A percentile compares a stretch with the other conserved stretches of the same genome.
phyloP scores from a whole-genome alignment of 192 early-diverging fungal genomes.

The Lobosporangium transversale region DNA sequence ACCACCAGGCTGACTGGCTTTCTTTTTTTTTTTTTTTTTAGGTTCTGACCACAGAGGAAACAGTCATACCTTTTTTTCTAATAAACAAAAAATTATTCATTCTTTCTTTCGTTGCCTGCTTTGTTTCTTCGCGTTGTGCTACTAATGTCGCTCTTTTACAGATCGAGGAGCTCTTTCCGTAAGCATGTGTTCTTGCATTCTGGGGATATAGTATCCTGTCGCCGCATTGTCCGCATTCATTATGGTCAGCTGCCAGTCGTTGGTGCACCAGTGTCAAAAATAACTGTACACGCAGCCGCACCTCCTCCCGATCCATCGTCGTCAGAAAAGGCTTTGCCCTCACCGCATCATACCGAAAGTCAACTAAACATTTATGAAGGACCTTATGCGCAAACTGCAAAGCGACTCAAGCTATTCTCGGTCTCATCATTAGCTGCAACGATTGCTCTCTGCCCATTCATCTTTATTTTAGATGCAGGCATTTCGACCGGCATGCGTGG shows the following conservation, averaged over 20 bases:
- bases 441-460: conserved; percentile 60
- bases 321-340: conserved; percentile 1
- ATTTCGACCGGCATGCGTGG: conserved; percentile 57
- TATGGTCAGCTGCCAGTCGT: conserved; percentile 47
- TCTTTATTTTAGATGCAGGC: conserved; percentile 62
- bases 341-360: conserved; percentile 33
- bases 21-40: too few species aligned
- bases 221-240: conserved; percentile 11
- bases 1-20: too few species aligned
- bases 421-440: conserved; percentile 61
- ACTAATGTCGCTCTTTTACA: conserved; percentile 3
- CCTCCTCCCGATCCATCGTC: conserved; percentile 5
- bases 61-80: too few species aligned
- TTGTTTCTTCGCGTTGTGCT: too few species aligned
- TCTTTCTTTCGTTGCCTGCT: not conserved
- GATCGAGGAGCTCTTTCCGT: conserved; percentile 15
- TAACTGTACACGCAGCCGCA: conserved; percentile 4
- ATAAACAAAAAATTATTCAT: not conserved
- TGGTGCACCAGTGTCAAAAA: not conserved
- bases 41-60: too few species aligned
- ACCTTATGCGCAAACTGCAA: conserved; percentile 61
- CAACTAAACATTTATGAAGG: conserved; percentile 59
- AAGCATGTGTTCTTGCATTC: conserved; percentile 11
- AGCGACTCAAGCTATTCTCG: conserved; percentile 65
- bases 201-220: not conserved